Evolutionary conservation across 2,329 filamentous ascomycete genomes (phyloP).

Genomic region (Daldinia sp.): DNA sequence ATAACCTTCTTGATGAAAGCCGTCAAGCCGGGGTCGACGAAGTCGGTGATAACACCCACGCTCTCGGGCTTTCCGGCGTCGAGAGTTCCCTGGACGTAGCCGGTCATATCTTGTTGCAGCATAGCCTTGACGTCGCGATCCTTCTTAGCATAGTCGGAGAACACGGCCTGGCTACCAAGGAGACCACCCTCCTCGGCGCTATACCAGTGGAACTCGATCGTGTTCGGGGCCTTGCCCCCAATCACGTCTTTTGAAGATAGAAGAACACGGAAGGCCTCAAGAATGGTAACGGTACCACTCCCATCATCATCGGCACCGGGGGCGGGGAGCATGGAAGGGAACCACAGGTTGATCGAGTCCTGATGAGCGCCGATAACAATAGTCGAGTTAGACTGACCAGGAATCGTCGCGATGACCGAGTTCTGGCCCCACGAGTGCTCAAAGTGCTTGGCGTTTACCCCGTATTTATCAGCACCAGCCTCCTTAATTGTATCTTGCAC

Average conservation of each 20-base stretch:
- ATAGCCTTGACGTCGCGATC: slow-evolving; percentile 87
- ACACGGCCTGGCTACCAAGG: slow-evolving; percentile 80
- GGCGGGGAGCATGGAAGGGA: slow-evolving; percentile 83
- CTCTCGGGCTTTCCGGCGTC: slow-evolving; percentile 84
- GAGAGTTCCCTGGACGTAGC: slow-evolving; percentile 82
- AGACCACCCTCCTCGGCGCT: slow-evolving; percentile 80
- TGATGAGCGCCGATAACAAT: slow-evolving; percentile 92
- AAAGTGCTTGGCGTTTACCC: slow-evolving; percentile 77
- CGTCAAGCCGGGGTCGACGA: slow-evolving; percentile 82
- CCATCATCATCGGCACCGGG: slow-evolving; percentile 97
- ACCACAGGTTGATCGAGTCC: slow-evolving; percentile 92
- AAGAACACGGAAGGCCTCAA: slow-evolving; percentile 86
- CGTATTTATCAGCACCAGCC: slow-evolving; percentile 72
- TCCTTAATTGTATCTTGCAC: slow-evolving; percentile 76
- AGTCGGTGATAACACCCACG: slow-evolving; percentile 93
- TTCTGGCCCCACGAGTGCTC: slow-evolving; percentile 87
- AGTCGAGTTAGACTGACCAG: slow-evolving; percentile 83
- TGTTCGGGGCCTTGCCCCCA: slow-evolving; percentile 78
- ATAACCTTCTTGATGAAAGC: slow-evolving; percentile 91
- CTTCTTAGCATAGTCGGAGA: slow-evolving; percentile 77
- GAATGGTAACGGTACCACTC: slow-evolving; percentile 90
- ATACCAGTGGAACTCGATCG: slow-evolving; percentile 93
- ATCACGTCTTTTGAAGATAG: slow-evolving; percentile 76
- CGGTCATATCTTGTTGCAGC: slow-evolving; percentile 99
- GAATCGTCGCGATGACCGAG: slow-evolving; percentile 90